Evolutionary conservation across 108 stramenopile genomes (phyloP).

Genomic region (Cyclotella kingstonii): DNA sequence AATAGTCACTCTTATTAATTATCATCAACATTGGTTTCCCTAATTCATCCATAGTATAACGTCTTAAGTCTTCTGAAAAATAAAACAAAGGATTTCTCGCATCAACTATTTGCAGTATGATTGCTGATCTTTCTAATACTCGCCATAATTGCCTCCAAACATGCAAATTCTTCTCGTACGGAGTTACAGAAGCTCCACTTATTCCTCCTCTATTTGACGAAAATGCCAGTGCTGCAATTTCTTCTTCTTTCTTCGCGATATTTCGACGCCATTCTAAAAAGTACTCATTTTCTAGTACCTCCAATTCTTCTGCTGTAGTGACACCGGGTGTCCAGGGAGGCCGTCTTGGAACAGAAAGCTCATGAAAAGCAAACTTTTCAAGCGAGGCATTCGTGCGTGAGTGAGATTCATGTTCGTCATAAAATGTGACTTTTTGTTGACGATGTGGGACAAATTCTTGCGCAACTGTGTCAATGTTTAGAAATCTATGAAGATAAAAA

Average conservation of each 20-base stretch:
- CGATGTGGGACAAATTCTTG: conserved; percentile 30
- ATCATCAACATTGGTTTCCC: conserved; percentile 89
- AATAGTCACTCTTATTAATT: conserved; percentile 97
- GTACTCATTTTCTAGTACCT: conserved; percentile 80
- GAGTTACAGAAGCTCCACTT: conserved; percentile 74
- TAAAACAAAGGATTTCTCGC: conserved; percentile 97
- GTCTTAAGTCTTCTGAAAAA: conserved; percentile 83
- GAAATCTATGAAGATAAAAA: conserved; percentile 5
- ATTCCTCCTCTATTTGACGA: conserved; percentile 27
- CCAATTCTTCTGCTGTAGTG: conserved; percentile 89
- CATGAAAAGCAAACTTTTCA: conserved; percentile 80
- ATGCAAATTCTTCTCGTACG: conserved; percentile 99
- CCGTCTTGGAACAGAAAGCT: conserved; percentile 90
- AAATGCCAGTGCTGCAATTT: conserved; percentile 48
- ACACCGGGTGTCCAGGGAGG: conserved; percentile 87
- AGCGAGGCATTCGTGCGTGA: not conserved
- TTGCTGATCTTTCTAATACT: conserved; percentile 91
- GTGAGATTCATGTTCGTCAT: conserved; percentile 13
- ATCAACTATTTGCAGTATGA: conserved; percentile 95
- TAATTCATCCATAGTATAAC: conserved; percentile 80
- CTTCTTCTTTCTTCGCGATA: conserved; percentile 87
- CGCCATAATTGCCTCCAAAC: conserved; percentile 99
- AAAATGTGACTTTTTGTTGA: conserved; percentile 22
- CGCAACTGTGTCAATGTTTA: conserved; percentile 33
- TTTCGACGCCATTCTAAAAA: conserved; percentile 95